These are phyloP conservation scores for Fusarium oligoseptatum DNA, from an alignment of 2,329 filamentous ascomycete genomes.

Conservation along the genomic window DNA sequence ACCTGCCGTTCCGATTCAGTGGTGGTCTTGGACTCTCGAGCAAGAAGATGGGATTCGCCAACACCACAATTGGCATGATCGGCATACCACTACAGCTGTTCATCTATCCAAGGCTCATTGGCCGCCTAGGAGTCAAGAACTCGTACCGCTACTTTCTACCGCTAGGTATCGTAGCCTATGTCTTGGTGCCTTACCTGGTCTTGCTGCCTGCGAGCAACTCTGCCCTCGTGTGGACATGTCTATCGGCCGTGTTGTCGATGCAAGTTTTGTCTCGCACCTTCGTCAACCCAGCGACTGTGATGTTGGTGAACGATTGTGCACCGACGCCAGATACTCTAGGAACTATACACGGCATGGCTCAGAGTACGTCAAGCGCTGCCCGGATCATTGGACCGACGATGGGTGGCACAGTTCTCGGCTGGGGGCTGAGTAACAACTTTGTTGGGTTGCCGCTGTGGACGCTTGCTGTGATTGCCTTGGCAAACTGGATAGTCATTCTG, in stretches of 20 bases:
- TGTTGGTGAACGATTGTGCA: constrained; percentile 45
- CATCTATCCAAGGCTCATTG: neutral
- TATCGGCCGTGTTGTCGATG: constrained; percentile 28
- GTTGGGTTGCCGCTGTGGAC: neutral
- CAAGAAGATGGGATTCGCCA: neutral
- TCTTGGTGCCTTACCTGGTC: neutral
- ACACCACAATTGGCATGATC: neutral
- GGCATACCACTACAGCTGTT: neutral
- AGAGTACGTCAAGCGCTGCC: constrained; percentile 41
- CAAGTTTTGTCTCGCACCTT: constrained; percentile 42
- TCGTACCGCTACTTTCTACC: neutral
- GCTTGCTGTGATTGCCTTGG: neutral
- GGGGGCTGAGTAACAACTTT: constrained; percentile 30
- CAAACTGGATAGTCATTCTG: neutral
- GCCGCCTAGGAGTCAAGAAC: neutral
- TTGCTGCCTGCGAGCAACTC: neutral
- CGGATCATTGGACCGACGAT: constrained; percentile 42
- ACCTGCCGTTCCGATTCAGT: neutral
- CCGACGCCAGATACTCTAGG: constrained; percentile 39
- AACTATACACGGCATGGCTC: constrained; percentile 44
- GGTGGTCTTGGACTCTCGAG: neutral
- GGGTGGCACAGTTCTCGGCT: constrained; percentile 40
- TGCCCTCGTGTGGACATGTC: neutral
- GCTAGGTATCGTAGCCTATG: neutral
- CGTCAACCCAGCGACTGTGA: constrained; percentile 42